Evolutionary conservation across 1,284 basidiomycete species (phyloP).

Genomic region (Ustilago trichophora): DNA sequence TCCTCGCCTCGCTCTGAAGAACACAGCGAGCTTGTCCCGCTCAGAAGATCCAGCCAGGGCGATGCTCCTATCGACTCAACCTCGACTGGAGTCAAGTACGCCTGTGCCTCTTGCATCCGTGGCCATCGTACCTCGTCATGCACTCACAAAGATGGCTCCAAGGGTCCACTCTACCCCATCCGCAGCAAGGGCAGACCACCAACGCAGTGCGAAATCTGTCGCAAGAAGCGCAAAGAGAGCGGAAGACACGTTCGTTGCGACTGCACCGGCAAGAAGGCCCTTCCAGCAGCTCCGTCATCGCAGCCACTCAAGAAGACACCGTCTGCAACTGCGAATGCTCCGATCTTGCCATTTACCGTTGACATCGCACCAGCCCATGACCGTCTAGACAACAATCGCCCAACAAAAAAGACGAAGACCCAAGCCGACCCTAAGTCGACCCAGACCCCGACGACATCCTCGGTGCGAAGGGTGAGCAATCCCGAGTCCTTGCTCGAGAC

Average conservation of each 20-base stretch:
- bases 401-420: conserved; percentile 9
- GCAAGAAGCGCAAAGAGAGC: conserved; percentile 47
- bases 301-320: conserved; percentile 1
- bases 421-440: neutral
- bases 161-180: conserved; percentile 53
- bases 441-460: neutral
- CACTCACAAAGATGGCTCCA: conserved; percentile 60
- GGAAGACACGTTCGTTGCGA: conserved; percentile 55
- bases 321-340: neutral
- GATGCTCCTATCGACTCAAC: conserved; percentile 3
- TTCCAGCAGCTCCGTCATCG: neutral
- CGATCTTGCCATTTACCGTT: conserved; percentile 5
- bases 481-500: neutral
- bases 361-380: neutral
- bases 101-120: conserved; percentile 59
- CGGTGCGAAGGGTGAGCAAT: neutral
- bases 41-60: conserved; percentile 5
- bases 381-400: conserved; percentile 1
- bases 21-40: neutral
- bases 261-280: conserved; percentile 30
- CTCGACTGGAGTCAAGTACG: conserved; percentile 48
- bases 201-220: conserved; percentile 57
- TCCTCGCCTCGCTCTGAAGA: neutral
- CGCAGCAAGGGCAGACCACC: conserved; percentile 56
- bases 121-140: conserved; percentile 60